These are phyloP conservation scores for Magnusiomyces ingens DNA, from an alignment of 1,139 yeast genomes.

Conservation along the genomic window DNA sequence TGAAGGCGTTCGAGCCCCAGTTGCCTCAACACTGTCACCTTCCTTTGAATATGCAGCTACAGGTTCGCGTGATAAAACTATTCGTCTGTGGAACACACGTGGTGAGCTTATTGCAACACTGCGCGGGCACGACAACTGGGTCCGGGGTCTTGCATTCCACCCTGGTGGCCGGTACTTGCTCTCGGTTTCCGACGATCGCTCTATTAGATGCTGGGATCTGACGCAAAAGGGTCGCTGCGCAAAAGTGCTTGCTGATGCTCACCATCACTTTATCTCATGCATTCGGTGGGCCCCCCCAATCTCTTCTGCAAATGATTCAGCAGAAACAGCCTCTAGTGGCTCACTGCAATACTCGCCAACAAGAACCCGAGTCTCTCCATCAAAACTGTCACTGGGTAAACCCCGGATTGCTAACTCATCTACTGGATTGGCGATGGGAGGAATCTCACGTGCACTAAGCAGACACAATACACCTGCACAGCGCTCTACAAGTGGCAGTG, in stretches of 20 bases:
- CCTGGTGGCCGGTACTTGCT: constrained; percentile 68
- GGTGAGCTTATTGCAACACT: constrained; percentile 53
- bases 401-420: background rate
- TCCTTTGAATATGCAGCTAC: constrained; percentile 47
- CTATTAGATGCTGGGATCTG: constrained; percentile 76
- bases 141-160: constrained; percentile 60
- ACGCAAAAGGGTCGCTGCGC: constrained; percentile 47
- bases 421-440: too few relatives aligned
- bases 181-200: constrained; percentile 75
- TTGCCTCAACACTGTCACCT: constrained; percentile 20
- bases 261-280: constrained; percentile 66
- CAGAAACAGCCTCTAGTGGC: background rate
- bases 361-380: too few relatives aligned
- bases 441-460: too few relatives aligned
- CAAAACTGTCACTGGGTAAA: background rate
- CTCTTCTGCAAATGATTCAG: constrained; percentile 18
- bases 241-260: constrained; percentile 48
- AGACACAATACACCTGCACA: background rate
- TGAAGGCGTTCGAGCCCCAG: constrained; percentile 30
- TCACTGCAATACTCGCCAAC: too few relatives aligned
- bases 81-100: constrained; percentile 73
- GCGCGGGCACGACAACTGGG: constrained; percentile 84
- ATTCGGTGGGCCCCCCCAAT: constrained; percentile 50
- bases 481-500: background rate
- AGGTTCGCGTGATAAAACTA: constrained; percentile 72